These are phyloP conservation scores for Ogataea paraovalis DNA, from an alignment of 805 yeast species.

Conservation along the genomic window DNA sequence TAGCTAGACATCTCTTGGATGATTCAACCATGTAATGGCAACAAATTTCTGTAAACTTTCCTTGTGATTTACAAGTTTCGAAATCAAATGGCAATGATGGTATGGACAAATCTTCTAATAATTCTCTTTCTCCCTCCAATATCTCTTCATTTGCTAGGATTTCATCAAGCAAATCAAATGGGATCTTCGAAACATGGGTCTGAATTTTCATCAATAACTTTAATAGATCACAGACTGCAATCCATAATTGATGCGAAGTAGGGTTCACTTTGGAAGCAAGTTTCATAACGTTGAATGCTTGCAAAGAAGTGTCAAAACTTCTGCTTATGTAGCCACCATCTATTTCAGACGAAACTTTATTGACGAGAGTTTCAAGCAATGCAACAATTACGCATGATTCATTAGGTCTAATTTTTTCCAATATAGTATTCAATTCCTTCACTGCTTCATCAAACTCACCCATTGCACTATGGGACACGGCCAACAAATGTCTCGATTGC, in stretches of 20 bases:
- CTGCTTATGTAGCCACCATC: slow-evolving; percentile 63
- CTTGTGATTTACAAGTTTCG: neutral
- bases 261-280: slow-evolving; percentile 18
- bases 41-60: slow-evolving; percentile 3
- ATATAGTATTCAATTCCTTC: slow-evolving; percentile 39
- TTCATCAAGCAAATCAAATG: slow-evolving; percentile 34
- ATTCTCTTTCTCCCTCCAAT: neutral
- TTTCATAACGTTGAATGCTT: slow-evolving; percentile 33
- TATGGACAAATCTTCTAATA: neutral
- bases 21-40: slow-evolving; percentile 39
- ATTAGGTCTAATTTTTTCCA: slow-evolving; percentile 36
- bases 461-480: slow-evolving; percentile 57
- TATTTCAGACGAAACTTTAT: slow-evolving; percentile 49
- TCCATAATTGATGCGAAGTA: slow-evolving; percentile 60
- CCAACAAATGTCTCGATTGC: slow-evolving; percentile 64
- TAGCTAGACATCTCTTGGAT: slow-evolving; percentile 40
- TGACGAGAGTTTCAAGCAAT: slow-evolving; percentile 53
- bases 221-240: slow-evolving; percentile 54
- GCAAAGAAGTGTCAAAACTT: slow-evolving; percentile 45
- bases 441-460: slow-evolving; percentile 66
- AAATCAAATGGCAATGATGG: slow-evolving; percentile 29
- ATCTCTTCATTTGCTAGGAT: slow-evolving; percentile 22
- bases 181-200: slow-evolving; percentile 46
- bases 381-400: slow-evolving; percentile 51
- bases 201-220: slow-evolving; percentile 52